Base-by-base conservation (phyloP, 306 rosid species). In the Medicago lupulina region DNA sequence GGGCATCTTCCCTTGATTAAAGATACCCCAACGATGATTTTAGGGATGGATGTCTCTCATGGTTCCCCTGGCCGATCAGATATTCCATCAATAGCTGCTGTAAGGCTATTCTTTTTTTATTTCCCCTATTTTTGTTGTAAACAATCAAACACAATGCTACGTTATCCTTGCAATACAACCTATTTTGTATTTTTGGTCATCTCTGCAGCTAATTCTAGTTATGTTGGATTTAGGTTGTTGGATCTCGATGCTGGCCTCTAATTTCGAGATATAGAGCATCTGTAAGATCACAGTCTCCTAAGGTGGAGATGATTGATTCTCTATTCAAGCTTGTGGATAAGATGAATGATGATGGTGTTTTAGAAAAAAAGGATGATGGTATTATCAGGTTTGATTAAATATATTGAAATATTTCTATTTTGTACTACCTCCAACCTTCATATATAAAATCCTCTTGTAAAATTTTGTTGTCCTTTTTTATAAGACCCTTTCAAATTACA, bases 11-110 rank as follows among this genome's bases (percentile, higher is more conserved):
- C 97, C 39, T 47, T 90, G 38, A 80, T 94, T 39, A 87, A 85
- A 74, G 96, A 90, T 80, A 84, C 84, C 66, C 95, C 98, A 51
- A 94, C 98, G 2, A 69, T 94, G 88, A 94, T 94, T 83, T 78
- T 95, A 86, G 98, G 98, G 47, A 90, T 95, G 92, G 98, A 95
- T 79, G 97, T 92, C 23, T 95, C 97, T 36, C 98, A 92, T 55
- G 88, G 90, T 36, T 85, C 95, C 70, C 90, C 86, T 62, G 89
- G 93, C 51, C 87, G 63, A 58, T 83, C 95, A 79, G 95, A 90
- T 71, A 38, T 76, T 70, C 97, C 98, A 77, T 95, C 97, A 17
- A 75, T 95, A 73, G 96, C 97, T 50, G 98, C 98, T 19, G 98
- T 94, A 84, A 73, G 75, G 47, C 76, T 75, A 74, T 63, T 63